Base-by-base conservation (phyloP, 441 rosid species). In the Lepidium campestre region DNA sequence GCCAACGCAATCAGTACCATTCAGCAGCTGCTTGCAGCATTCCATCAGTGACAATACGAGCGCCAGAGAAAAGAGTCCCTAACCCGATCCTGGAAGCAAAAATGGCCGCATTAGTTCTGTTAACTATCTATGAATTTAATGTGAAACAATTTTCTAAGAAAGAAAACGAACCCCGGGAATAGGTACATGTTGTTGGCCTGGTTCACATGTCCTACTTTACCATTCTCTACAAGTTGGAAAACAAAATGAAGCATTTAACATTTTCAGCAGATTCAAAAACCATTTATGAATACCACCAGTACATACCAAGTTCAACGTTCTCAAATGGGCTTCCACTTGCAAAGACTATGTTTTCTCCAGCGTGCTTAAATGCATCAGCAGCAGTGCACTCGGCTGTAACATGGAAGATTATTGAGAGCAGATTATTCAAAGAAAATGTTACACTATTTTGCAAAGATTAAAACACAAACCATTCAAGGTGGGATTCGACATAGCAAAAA, bases 131-230 rank as follows among this genome's bases (percentile, higher is more conserved):
- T 40, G 29, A 27, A 62, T 14, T 44, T 11, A 14, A 40, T 20
- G 29, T 35, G 13, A 56, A 57, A 8, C 45, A 48, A 60, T 50
- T 65, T 48, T 42, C 49, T 29, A 68, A 71, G 60, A 74, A 41
- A 39, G 39, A 68, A 57, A 19, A 73, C 97, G 39, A 59, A 94
- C 97, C 99, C 99, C 1, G 97, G 99, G 82, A 94, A 94, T 62
- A 94, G 86, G 81, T 94, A 94, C 99, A 94, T 91, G 81, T 94
- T 94, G 80, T 94, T 94, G 68, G 97, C 97, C 73, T 91, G 99
- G 83, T 94, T 94, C 68, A 86, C 99, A 80, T 89, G 89, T 50
- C 97, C 97, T 32, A 84, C 75, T 75, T 78, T 85, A 60, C 99
- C 96, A 55, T 89, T 91, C 40, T 94, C 99, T 94, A 80, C 74